Evolutionary conservation across 108 stramenopile species (phyloP), one percentile per base, ranked within the genome.

Genomic region (Nitzschia sp.): DNA sequence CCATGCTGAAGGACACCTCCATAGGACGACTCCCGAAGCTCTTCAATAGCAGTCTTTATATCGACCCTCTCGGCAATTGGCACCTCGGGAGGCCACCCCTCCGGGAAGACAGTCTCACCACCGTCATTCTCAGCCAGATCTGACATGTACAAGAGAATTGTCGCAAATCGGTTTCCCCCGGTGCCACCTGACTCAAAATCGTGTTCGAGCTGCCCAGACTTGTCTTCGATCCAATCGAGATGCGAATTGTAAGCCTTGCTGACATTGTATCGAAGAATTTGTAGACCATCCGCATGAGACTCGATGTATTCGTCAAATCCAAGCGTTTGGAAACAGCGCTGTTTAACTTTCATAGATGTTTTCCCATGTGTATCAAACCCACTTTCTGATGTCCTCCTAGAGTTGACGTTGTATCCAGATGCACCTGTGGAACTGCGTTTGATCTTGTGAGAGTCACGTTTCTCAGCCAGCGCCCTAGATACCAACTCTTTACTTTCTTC

Each of bases 121-220:
- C 97, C 97, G 57, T 85, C 93, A 52, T 72, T 75, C 62, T 80
- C 75, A 24, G 71, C 82, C 14, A 98, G 72, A 76, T 97, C 97
- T 24, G 75, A 86, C 82, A 98, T 93, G 82, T 98, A 98, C 51
- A 98, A 58, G 54, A 98, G 75, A 54, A 98, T 90, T 10, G 97
- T 98, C 6, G 97, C 96, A 80, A 94, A 96, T 22, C 97, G 78
- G 78, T 97, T 97, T 2, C 91, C 79, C 39, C 93, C 90, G 10
- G 66, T 73, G 38, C 89, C 87, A n/a, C 58, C 81, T 9, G 84
- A 82, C 48, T 90, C 85, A 67, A 74, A 93, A 62, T 93, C 79
- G 53, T 88, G 84, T 53, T 81, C 68, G 46, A 76, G 42, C 51
- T 76, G 48, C 6, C 65, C 65, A 37, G 24, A 53, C 6, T 52